These are phyloP conservation scores for Entonaema liquescens DNA, from an alignment of 495 filamentous ascomycete species.

Conservation along the genomic window DNA sequence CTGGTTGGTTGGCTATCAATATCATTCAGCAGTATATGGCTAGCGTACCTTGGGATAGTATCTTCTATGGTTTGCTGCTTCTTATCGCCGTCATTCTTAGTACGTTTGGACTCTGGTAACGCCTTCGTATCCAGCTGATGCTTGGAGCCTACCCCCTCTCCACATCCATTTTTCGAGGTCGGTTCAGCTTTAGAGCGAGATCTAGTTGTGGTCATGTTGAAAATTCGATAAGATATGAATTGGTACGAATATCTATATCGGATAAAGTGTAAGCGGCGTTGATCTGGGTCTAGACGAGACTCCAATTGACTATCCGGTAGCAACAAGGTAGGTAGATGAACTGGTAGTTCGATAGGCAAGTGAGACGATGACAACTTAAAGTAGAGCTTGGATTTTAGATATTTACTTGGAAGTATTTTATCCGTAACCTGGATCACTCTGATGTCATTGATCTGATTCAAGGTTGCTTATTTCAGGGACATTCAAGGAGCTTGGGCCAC, in stretches of 20 bases:
- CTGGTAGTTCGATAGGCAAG: neutral
- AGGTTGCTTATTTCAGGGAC: slow-evolving; percentile 21
- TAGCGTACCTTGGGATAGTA: slow-evolving; percentile 33
- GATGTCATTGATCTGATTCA: slow-evolving; percentile 34
- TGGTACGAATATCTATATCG: neutral
- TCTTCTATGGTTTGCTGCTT: slow-evolving; percentile 44
- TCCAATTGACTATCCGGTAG: neutral
- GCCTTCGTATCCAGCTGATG: slow-evolving; percentile 33
- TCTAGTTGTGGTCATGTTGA: slow-evolving; percentile 41
- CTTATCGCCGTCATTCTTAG: slow-evolving; percentile 35
- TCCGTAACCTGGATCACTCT: slow-evolving; percentile 12
- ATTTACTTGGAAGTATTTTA: neutral
- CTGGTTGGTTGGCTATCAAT: slow-evolving; percentile 4
- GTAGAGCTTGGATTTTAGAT: neutral
- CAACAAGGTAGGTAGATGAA: too few species aligned
- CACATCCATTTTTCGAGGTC: slow-evolving; percentile 14
- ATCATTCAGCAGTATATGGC: neutral
- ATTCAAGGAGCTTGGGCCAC: slow-evolving; percentile 28
- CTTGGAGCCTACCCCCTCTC: slow-evolving; percentile 32
- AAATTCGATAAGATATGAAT: too few species aligned
- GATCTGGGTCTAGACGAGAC: neutral
- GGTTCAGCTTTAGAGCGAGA: slow-evolving; percentile 44
- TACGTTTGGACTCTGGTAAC: slow-evolving; percentile 34
- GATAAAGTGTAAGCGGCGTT: neutral
- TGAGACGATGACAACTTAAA: too few species aligned